A percentile compares a stretch with the other conserved stretches of the same genome.
These are phyloP conservation scores for Blyttiomyces sp. DNA, from an alignment of 371 early-diverging fungal species.

Conservation along the genomic window DNA sequence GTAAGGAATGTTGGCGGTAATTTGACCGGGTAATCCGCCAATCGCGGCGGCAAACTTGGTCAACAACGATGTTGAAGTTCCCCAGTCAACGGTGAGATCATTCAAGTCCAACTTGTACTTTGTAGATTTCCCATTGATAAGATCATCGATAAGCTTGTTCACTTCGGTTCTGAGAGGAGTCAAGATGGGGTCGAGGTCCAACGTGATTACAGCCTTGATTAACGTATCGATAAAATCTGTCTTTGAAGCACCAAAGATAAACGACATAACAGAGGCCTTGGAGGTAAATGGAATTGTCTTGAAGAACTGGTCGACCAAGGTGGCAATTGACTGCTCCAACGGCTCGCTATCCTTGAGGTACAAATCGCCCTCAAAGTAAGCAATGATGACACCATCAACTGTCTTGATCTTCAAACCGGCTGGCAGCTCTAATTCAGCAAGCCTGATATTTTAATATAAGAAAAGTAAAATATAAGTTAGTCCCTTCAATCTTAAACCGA, in stretches of 20 bases:
- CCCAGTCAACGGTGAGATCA: neutral
- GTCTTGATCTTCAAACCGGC: neutral
- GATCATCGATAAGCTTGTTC: too few relatives aligned
- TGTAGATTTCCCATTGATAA: neutral
- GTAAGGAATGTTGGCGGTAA: constrained; percentile 9
- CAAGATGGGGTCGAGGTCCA: neutral
- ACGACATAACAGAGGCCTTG: too few relatives aligned
- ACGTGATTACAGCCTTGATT: constrained; percentile 8
- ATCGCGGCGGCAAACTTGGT: constrained; percentile 3
- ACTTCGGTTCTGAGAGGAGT: neutral
- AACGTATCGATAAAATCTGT: constrained; percentile 25
- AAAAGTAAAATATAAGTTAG: too few relatives aligned
- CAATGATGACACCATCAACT: neutral
- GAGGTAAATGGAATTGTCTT: neutral
- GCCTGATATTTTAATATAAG: neutral
- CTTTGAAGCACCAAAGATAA: constrained; percentile 12
- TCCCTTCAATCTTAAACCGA: too few relatives aligned
- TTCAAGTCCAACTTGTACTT: neutral
- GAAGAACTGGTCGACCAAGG: constrained; percentile 6
- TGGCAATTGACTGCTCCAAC: constrained; percentile 2
- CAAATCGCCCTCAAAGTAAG: neutral
- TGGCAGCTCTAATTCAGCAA: neutral
- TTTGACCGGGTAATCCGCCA: constrained; percentile 4
- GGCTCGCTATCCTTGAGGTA: neutral
- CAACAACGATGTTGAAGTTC: neutral